Evolutionary conservation across 805 yeast genomes (phyloP).

Genomic region (Sungouiozyma ichnusensis): DNA sequence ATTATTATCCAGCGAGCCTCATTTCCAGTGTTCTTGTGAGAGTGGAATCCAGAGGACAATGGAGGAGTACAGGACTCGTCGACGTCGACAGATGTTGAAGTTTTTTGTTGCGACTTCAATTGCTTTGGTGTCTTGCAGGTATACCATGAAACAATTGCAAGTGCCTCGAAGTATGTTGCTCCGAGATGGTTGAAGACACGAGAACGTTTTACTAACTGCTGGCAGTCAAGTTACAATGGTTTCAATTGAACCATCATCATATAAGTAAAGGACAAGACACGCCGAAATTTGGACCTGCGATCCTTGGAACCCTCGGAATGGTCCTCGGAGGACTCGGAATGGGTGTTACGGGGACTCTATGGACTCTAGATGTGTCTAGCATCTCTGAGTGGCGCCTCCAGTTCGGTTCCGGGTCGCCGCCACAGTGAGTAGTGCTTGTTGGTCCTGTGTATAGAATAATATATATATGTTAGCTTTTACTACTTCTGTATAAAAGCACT

Average conservation of each 20-base stretch:
- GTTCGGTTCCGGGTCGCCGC: neutral
- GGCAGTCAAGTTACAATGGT: constrained; percentile 53
- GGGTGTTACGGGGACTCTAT: constrained; percentile 64
- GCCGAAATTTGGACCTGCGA: constrained; percentile 35
- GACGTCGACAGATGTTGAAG: constrained; percentile 61
- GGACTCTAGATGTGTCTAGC: constrained; percentile 66
- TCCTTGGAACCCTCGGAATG: constrained; percentile 65
- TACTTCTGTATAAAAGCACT: no score
- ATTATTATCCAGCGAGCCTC: no score
- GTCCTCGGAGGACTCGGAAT: constrained; percentile 64
- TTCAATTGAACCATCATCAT: constrained; percentile 64
- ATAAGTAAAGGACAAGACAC: neutral
- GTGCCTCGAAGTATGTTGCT: constrained; percentile 45
- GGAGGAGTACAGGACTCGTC: constrained; percentile 43
- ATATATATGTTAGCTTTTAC: no score
- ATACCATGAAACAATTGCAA: constrained; percentile 65
- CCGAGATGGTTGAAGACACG: neutral
- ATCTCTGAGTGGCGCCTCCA: constrained; percentile 45
- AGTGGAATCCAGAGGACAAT: no score
- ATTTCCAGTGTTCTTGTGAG: no score
- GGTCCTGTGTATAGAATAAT: neutral
- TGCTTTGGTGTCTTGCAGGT: constrained; percentile 60
- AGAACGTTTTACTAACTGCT: neutral
- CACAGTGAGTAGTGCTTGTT: neutral
- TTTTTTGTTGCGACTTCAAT: constrained; percentile 66